Conservation (phyloP, 2,329 filamentous ascomycete species). For the Pyricularia sp. region DNA sequence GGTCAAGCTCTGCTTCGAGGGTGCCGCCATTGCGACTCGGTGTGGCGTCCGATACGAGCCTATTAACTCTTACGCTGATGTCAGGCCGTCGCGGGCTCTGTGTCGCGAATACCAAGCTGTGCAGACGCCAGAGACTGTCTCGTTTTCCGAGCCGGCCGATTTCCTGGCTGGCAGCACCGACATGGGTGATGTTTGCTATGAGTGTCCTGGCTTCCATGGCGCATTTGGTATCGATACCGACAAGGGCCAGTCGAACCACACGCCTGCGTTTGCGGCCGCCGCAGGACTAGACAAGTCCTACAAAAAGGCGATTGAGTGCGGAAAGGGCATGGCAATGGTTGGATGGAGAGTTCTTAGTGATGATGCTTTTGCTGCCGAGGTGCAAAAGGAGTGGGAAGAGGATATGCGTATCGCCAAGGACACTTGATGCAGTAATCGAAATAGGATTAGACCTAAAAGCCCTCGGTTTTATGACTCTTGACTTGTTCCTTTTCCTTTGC, state of each 20-base stretch:
- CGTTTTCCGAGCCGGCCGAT: conserved; percentile 16
- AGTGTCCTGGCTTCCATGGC: conserved; percentile 32
- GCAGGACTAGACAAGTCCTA: conserved; percentile 26
- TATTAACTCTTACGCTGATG: conserved; percentile 22
- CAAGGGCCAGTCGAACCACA: conserved; percentile 29
- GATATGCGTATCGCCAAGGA: conserved; percentile 21
- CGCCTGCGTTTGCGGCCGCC: conserved; percentile 27
- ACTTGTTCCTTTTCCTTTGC: too few relatives aligned
- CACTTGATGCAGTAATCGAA: background rate
- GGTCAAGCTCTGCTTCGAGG: conserved; percentile 23
- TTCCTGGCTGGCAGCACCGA: conserved; percentile 23
- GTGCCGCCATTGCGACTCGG: conserved; percentile 24
- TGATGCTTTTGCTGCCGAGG: conserved; percentile 12
- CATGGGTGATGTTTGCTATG: conserved; percentile 34
- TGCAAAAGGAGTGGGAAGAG: conserved; percentile 17
- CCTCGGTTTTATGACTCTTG: too few relatives aligned
- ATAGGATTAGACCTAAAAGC: too few relatives aligned
- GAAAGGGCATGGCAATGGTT: conserved; percentile 22
- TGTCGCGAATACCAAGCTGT: conserved; percentile 18
- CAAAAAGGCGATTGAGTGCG: conserved; percentile 21
- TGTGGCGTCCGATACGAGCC: conserved; percentile 19
- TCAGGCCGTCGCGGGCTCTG: conserved; percentile 13
- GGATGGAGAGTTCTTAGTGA: conserved; percentile 19
- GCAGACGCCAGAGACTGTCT: conserved; percentile 19
- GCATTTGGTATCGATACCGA: conserved; percentile 28